Percentiles rank a stretch among this genome's conserved stretches.
phyloP scores from a whole-genome alignment of 257 asterid species.

The Solanum clarkiae region DNA sequence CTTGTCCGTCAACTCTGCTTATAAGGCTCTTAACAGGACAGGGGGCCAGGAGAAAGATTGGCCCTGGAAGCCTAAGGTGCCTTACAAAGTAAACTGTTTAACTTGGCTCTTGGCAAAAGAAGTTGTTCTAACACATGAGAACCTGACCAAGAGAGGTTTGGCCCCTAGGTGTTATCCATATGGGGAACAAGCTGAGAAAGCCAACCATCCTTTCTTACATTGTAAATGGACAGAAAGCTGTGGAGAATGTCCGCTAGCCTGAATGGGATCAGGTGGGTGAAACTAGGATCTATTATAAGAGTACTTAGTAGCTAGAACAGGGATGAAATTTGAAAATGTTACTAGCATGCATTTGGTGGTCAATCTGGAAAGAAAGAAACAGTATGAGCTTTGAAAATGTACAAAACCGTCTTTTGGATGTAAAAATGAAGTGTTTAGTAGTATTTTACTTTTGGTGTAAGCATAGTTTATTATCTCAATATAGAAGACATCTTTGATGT shows the following conservation, averaged over 20 bases:
- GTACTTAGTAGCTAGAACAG: neutral
- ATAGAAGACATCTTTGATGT: neutral
- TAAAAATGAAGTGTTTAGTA: neutral
- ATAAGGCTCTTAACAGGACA: neutral
- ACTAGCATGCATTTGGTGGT: neutral
- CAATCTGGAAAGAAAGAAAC: neutral
- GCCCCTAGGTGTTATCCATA: neutral
- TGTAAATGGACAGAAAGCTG: neutral
- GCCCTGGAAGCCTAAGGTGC: neutral
- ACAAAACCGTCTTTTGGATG: neutral
- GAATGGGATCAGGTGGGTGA: neutral
- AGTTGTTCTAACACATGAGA: neutral
- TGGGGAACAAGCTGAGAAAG: neutral
- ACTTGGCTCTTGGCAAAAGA: neutral
- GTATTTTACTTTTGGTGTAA: neutral
- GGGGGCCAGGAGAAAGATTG: neutral
- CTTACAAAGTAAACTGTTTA: neutral
- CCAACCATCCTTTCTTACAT: neutral
- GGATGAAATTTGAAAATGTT: neutral
- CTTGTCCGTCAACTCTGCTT: neutral
- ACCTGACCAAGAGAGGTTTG: neutral
- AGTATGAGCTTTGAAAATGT: neutral
- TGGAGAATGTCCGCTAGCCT: neutral
- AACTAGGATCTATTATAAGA: neutral
- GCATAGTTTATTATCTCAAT: neutral